These are phyloP conservation scores for Euphorbia peplus DNA, from an alignment of 345 rosid species.

Conservation along the genomic window DNA sequence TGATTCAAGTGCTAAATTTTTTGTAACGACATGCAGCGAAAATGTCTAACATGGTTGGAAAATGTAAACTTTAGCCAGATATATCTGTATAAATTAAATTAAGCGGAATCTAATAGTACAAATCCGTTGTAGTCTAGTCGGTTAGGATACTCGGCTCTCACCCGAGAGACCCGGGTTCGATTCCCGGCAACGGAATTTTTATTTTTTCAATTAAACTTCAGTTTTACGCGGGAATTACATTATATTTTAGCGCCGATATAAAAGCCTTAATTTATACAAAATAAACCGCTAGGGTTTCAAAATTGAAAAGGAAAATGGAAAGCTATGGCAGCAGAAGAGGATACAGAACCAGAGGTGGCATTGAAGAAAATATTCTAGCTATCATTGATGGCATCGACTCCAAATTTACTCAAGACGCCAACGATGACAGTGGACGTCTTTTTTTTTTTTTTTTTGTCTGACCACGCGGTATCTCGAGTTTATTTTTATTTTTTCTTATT, in stretches of 20 bases:
- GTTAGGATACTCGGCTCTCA: conserved; percentile 85
- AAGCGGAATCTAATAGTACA: too few species aligned
- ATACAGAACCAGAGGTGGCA: conserved; percentile 33
- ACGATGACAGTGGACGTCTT: conserved; percentile 53
- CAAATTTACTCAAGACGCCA: conserved; percentile 50
- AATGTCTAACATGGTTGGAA: too few species aligned
- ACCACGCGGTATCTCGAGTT: too few species aligned
- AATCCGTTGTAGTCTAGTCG: conserved; percentile 50
- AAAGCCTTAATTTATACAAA: neutral
- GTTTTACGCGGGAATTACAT: conserved; percentile 6
- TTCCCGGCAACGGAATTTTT: conserved; percentile 59
- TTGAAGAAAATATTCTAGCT: conserved; percentile 70
- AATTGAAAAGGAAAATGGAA: conserved; percentile 4
- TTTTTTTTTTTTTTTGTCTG: too few species aligned
- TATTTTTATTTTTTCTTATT: neutral
- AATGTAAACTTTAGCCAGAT: too few species aligned
- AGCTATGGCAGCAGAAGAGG: conserved; percentile 2
- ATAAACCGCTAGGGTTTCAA: conserved; percentile 10
- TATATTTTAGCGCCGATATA: neutral
- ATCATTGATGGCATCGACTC: conserved; percentile 56
- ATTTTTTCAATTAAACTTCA: neutral
- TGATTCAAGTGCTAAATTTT: too few species aligned
- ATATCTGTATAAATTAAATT: too few species aligned
- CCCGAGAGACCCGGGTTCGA: conserved; percentile 70
- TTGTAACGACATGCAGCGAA: too few species aligned